Base-by-base conservation (phyloP, 106 monocot species). In the Triglochin maritima region DNA sequence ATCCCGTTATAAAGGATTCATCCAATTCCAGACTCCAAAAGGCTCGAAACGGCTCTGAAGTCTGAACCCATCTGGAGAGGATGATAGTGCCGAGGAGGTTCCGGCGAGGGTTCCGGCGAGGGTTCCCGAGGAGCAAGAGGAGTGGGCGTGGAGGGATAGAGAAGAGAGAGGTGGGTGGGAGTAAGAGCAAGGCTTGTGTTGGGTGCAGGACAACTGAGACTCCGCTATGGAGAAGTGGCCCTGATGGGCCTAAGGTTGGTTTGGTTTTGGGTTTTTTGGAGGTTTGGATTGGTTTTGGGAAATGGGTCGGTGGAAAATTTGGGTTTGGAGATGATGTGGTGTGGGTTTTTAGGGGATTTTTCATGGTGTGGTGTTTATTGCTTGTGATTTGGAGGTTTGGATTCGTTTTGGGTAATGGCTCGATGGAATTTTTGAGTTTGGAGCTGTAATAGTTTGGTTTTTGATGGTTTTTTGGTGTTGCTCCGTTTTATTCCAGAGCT, bases 181-280 rank as follows among this genome's bases (percentile, higher is more conserved):
- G 14, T 44, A 49, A 17, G 8, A 13, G 4, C 4, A 70, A 60
- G 59, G 29, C 29, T 49, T 70, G 70, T 60, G 17, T 47, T 17
- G 70, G 60, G 15, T 70, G 70, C 9, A n/a, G 49, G 47, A 70
- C 70, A 3, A 59, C 49, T 2, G 60, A 45, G 59, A 70, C 70
- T n/a, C 70, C 70, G 47, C 70, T 70, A 7, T 70, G 70, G 70
- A 70, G 70, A 60, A 60, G 15, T 7, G 70, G 70, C 43, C 70
- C 70, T 9, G 17, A 6, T 60, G 70, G 70, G 47, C 65, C 65
- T n/a, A 66, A 66, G 65, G 65, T 66, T 59, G 15, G 7, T 59
- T 29, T 59, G 14, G 7, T 11, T 9, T 9, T 43, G 3, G 3
- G 12, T 62, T 62, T 62, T 62, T 62, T 62, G 13, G 3, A 12